phyloP scores from a whole-genome alignment of 139 green algal species.

The Micractinium conductrix region DNA sequence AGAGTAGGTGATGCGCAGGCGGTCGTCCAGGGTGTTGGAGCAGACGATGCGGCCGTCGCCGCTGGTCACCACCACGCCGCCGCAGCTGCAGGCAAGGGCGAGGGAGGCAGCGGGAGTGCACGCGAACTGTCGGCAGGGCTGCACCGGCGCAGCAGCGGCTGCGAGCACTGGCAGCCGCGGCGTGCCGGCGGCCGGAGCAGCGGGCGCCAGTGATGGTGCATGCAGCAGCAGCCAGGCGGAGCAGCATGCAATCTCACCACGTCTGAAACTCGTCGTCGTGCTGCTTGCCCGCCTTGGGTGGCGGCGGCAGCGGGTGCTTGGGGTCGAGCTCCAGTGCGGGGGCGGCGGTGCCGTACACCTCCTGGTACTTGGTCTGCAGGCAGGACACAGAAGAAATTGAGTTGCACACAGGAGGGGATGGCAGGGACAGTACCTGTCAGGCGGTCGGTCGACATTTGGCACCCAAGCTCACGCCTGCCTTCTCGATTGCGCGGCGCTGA shows the following conservation, averaged over 20 bases:
- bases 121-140: neutral
- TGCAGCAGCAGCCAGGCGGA: neutral
- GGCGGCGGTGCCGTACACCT: constrained; percentile 54
- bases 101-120: too few species aligned
- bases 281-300: constrained; percentile 47
- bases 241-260: constrained; percentile 54
- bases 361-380: constrained; percentile 39
- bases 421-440: too few species aligned
- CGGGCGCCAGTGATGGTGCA: neutral
- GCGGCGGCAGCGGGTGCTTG: constrained; percentile 72
- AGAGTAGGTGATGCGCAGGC: constrained; percentile 83
- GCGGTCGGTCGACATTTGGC: too few species aligned
- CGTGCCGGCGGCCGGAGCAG: neutral
- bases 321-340: constrained; percentile 74
- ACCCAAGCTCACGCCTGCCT: too few species aligned
- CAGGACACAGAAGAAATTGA: neutral
- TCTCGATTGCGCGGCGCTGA: too few species aligned
- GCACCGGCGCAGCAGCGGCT: too few species aligned
- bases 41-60: constrained; percentile 89
- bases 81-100: constrained; percentile 68
- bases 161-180: neutral
- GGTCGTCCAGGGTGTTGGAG: constrained; percentile 95
- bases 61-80: constrained; percentile 89
- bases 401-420: neutral
- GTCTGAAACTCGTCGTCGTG: constrained; percentile 59